Conservation (phyloP, 2,329 filamentous ascomycete species). For the Trichophyton simii region DNA sequence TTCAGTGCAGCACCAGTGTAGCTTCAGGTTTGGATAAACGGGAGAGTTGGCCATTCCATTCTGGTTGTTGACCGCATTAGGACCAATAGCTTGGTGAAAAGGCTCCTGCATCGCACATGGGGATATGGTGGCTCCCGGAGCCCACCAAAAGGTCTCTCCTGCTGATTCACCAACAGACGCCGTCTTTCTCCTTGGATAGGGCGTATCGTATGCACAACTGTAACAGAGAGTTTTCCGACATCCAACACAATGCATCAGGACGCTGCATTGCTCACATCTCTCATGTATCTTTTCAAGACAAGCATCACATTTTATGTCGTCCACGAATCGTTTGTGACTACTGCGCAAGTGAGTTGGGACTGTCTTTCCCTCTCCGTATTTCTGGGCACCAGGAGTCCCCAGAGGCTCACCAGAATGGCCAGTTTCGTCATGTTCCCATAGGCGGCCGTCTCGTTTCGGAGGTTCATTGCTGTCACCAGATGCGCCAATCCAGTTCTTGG, state of each 20-base stretch:
- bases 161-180: slow-evolving; percentile 10
- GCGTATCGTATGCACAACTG: slow-evolving; percentile 47
- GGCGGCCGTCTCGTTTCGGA: slow-evolving; percentile 35
- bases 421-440: slow-evolving; percentile 46
- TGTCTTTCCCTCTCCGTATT: slow-evolving; percentile 41
- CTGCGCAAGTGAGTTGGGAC: slow-evolving; percentile 41
- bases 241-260: slow-evolving; percentile 49
- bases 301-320: slow-evolving; percentile 42
- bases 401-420: slow-evolving; percentile 44
- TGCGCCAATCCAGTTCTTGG: slow-evolving; percentile 45
- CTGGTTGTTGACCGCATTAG: slow-evolving; percentile 13
- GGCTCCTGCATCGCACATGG: slow-evolving; percentile 48
- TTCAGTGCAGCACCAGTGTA: slow-evolving; percentile 49
- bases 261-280: slow-evolving; percentile 48
- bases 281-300: slow-evolving; percentile 43
- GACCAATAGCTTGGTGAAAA: slow-evolving; percentile 17
- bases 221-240: slow-evolving; percentile 49
- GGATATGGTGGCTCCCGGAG: slow-evolving; percentile 42
- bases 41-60: slow-evolving; percentile 22
- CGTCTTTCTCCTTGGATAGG: slow-evolving; percentile 33
- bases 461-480: slow-evolving; percentile 21
- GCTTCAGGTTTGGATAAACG: slow-evolving; percentile 40
- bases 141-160: slow-evolving; percentile 45
- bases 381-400: slow-evolving; percentile 36
- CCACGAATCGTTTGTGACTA: slow-evolving; percentile 42